These are phyloP conservation scores for Sporobolomyces pararoseus DNA, from an alignment of 768 basidiomycete genomes.

Conservation along the genomic window DNA sequence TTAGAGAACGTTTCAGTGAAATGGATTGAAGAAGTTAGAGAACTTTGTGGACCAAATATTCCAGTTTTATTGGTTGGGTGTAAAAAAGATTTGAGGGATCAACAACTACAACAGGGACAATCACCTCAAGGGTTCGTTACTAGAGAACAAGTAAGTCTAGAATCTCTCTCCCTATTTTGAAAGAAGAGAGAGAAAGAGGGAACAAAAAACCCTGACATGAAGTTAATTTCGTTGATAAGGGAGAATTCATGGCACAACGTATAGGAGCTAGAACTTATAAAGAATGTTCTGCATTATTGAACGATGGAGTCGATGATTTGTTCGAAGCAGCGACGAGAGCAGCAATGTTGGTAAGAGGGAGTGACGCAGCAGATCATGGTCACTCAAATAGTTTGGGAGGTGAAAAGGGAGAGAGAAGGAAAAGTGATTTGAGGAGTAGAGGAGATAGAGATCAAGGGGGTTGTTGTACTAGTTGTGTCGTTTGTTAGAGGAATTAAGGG, in stretches of 20 bases:
- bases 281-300: slow-evolving; percentile 60
- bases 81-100: slow-evolving; percentile 80
- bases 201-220: background rate
- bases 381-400: background rate
- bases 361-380: background rate
- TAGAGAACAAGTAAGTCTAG: slow-evolving; percentile 47
- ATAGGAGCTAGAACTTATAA: slow-evolving; percentile 93
- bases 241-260: slow-evolving; percentile 70
- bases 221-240: slow-evolving; percentile 57
- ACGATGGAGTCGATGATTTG: slow-evolving; percentile 81
- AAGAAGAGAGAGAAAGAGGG: background rate
- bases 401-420: slow-evolving; percentile 22
- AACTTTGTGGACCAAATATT: slow-evolving; percentile 86
- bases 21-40: slow-evolving; percentile 99
- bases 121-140: slow-evolving; percentile 49
- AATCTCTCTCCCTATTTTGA: slow-evolving; percentile 48
- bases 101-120: slow-evolving; percentile 44
- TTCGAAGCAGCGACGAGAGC: slow-evolving; percentile 96
- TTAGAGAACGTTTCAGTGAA: slow-evolving; percentile 92
- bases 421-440: background rate
- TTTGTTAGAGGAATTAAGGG: background rate
- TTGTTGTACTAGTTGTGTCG: slow-evolving; percentile 28
- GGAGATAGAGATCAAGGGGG: background rate
- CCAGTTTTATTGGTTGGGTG: slow-evolving; percentile 95
- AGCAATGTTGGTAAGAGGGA: slow-evolving; percentile 79